Base-by-base conservation (phyloP, 108 stramenopile species). In the Skeletonema marinoi region DNA sequence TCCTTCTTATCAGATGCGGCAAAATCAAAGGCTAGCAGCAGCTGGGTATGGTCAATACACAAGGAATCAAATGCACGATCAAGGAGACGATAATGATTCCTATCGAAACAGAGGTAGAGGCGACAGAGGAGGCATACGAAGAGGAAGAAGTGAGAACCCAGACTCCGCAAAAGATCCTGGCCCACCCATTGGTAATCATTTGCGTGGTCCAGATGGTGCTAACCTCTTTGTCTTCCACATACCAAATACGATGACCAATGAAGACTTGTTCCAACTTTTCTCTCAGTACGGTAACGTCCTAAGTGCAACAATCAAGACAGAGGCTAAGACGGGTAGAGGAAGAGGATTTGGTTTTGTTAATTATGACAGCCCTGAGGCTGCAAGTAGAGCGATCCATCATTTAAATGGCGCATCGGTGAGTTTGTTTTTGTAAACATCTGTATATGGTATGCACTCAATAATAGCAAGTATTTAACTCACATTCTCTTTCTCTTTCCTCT, bases 221-320 rank as follows among this genome's bases (percentile, higher is more conserved):
- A 99, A 98, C 87, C 75, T 99, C 59, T 99, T 98, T 80, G 91
- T 99, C 44, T 99, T 99, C 76, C 96, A 99, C 79, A 97, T 99
- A 78, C 99, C 99, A 41, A 97, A 97, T 85, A 93, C 95, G 59
- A 96, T 98, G 73, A 93, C 96, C 32, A 97, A 99, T 78, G 60
- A 92, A 56, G 98, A 96, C 64, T 93, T 99, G 88, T 96, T 90
- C 70, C 67, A 93, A 8, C 73, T 98, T 68, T 99, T 99, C 78
- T 81, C 74, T 42, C 82, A 83, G 48, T 97, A 94, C 74, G 98
- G 98, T 31, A 93, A 91, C 66, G 75, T 99, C 36, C 69, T 99
- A 69, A 96, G 94, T 78, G 98, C 96, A 3, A 87, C 97, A 41
- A 98, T 99, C 68, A 98, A 98, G 97, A 95, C 97, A 32, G 98